Evolutionary conservation across 2,329 filamentous ascomycete species (phyloP).

Genomic region (Penicillium verrucosum): DNA sequence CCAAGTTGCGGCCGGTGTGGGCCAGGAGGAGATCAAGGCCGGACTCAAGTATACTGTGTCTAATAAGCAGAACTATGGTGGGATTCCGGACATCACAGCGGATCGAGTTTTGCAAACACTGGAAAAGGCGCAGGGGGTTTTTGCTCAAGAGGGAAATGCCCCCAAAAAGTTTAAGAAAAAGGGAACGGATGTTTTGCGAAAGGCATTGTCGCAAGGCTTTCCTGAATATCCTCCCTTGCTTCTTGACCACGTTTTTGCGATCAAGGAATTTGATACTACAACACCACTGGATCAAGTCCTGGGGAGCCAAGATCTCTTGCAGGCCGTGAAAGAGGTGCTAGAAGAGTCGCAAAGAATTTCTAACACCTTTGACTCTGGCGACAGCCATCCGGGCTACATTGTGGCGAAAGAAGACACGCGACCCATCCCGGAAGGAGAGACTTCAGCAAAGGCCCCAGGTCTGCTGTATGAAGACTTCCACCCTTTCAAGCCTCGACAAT

Average conservation of each 20-base stretch:
- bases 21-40: constrained; percentile 76
- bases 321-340: constrained; percentile 65
- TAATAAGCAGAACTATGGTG: constrained; percentile 77
- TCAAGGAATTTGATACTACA: constrained; percentile 66
- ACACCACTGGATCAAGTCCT: constrained; percentile 68
- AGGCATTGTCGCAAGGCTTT: constrained; percentile 76
- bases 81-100: constrained; percentile 69
- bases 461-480: constrained; percentile 93
- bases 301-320: constrained; percentile 60
- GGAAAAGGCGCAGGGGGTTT: constrained; percentile 55
- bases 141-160: constrained; percentile 35
- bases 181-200: constrained; percentile 70
- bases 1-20: constrained; percentile 73
- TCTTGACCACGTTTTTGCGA: constrained; percentile 77
- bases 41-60: constrained; percentile 77
- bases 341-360: constrained; percentile 68
- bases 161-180: constrained; percentile 71
- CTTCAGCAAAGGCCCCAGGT: constrained; percentile 30
- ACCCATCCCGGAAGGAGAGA: constrained; percentile 40
- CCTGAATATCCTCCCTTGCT: constrained; percentile 85
- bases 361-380: constrained; percentile 63
- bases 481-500: constrained; percentile 80
- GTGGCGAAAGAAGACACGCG: constrained; percentile 62
- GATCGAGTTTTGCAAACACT: constrained; percentile 70
- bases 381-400: constrained; percentile 77